phyloP scores from a whole-genome alignment of 208 protist genomes.

The Novymonas esmeraldas region DNA sequence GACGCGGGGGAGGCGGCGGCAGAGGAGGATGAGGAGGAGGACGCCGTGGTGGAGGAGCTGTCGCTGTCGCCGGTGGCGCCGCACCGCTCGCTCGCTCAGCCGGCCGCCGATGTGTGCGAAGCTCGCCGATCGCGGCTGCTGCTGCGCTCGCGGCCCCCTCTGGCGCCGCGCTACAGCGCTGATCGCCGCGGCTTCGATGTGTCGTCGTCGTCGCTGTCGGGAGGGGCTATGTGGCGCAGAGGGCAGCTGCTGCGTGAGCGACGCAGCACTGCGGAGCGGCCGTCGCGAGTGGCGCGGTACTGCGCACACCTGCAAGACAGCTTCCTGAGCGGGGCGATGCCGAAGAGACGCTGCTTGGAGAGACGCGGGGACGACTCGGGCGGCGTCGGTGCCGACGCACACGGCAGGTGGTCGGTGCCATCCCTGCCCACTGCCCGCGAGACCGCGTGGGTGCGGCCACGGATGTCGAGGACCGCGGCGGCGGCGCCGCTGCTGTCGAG shows the following conservation, averaged over 20 bases:
- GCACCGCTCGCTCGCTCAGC: not conserved
- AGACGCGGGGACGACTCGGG: not conserved
- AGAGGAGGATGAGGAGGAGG: not conserved
- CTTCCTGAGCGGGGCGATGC: conserved; percentile 54
- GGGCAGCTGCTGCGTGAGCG: not conserved
- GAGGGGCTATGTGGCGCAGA: not conserved
- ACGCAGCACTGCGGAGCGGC: too few relatives aligned
- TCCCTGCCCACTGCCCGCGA: too few relatives aligned
- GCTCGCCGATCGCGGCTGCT: not conserved
- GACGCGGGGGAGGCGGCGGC: not conserved
- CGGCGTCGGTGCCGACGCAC: not conserved
- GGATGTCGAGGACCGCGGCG: too few relatives aligned
- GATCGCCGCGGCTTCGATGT: not conserved
- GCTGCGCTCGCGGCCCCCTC: not conserved
- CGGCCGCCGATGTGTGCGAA: not conserved
- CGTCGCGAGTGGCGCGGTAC: conserved; percentile 35
- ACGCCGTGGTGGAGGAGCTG: not conserved
- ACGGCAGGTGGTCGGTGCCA: not conserved
- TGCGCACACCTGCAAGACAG: conserved; percentile 42
- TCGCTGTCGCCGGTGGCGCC: not conserved
- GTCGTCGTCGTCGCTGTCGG: not conserved
- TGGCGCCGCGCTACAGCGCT: conserved; percentile 2
- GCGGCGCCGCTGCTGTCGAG: too few relatives aligned
- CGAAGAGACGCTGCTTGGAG: conserved; percentile 48
- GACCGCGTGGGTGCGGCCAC: too few relatives aligned